Evolutionary conservation across 2,329 filamentous ascomycete species (phyloP).

Genomic region (Aspergillus sp.): DNA sequence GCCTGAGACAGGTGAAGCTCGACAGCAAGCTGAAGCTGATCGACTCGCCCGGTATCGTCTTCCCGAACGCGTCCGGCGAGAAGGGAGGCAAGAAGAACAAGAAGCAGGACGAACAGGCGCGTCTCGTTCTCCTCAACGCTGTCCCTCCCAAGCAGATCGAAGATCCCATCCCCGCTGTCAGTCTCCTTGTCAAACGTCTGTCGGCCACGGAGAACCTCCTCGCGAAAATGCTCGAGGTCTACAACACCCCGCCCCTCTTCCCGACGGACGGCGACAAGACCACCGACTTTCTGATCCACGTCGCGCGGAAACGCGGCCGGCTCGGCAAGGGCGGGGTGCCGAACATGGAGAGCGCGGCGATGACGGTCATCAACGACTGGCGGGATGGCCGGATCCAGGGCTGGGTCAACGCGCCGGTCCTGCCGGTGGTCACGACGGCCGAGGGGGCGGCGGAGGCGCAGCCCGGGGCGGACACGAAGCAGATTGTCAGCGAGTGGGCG

Average conservation of each 20-base stretch:
- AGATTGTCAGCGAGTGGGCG: slow-evolving; percentile 87
- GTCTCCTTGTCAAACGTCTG: slow-evolving; percentile 71
- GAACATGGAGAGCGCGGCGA: slow-evolving; percentile 77
- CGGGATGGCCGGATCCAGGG: slow-evolving; percentile 89
- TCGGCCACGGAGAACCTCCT: slow-evolving; percentile 64
- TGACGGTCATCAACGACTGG: slow-evolving; percentile 94
- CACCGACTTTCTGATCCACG: slow-evolving; percentile 87
- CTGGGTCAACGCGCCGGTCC: slow-evolving; percentile 69
- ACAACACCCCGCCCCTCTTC: slow-evolving; percentile 73
- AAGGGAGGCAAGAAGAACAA: slow-evolving; percentile 50
- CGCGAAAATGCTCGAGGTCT: slow-evolving; percentile 69
- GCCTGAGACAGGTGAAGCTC: slow-evolving; percentile 80
- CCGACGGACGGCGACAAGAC: slow-evolving; percentile 62
- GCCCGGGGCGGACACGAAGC: slow-evolving; percentile 57
- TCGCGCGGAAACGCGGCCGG: slow-evolving; percentile 83
- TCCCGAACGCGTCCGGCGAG: slow-evolving; percentile 53
- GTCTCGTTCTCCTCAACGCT: slow-evolving; percentile 80
- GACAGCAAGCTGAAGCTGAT: slow-evolving; percentile 90
- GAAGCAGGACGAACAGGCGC: slow-evolving; percentile 65
- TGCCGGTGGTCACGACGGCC: slow-evolving; percentile 46
- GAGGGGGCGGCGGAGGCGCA: slow-evolving; percentile 26
- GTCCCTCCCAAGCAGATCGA: slow-evolving; percentile 89
- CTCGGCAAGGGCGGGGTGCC: slow-evolving; percentile 83
- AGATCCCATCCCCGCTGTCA: slow-evolving; percentile 81
- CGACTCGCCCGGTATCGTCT: slow-evolving; percentile 90